phyloP scores from a whole-genome alignment of 208 protist genomes.

The Endotrypanum monterogeii region DNA sequence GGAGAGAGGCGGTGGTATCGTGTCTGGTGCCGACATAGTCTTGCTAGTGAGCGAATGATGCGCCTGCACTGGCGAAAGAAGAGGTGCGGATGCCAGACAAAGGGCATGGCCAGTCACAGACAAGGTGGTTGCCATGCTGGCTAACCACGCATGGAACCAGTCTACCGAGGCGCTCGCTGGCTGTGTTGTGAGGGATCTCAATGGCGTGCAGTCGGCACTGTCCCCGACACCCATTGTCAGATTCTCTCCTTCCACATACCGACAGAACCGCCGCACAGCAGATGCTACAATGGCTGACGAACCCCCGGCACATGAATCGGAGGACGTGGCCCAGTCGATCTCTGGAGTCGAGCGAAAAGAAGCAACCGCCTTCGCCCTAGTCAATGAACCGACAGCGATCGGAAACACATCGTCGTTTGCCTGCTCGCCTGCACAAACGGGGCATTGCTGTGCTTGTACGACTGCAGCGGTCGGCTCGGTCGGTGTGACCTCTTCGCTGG shows the following conservation, averaged over 20 bases:
- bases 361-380: neutral
- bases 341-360: neutral
- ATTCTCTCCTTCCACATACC: neutral
- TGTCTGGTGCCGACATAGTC: no score
- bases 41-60: neutral
- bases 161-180: neutral
- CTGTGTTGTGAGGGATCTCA: neutral
- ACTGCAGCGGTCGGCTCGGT: neutral
- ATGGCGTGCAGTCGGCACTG: neutral
- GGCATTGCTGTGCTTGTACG: neutral
- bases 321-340: neutral
- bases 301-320: neutral
- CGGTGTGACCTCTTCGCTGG: neutral
- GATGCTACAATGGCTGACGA: neutral
- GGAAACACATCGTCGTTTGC: neutral
- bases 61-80: neutral
- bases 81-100: neutral
- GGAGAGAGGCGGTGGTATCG: neutral
- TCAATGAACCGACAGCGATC: neutral
- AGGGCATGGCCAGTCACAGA: neutral
- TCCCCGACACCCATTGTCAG: neutral
- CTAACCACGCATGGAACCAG: constrained; percentile 5
- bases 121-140: neutral
- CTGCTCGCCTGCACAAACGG: neutral
- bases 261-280: neutral